Base-by-base conservation (phyloP, 257 asterid genomes). In the Nicotiana noctiflora region DNA sequence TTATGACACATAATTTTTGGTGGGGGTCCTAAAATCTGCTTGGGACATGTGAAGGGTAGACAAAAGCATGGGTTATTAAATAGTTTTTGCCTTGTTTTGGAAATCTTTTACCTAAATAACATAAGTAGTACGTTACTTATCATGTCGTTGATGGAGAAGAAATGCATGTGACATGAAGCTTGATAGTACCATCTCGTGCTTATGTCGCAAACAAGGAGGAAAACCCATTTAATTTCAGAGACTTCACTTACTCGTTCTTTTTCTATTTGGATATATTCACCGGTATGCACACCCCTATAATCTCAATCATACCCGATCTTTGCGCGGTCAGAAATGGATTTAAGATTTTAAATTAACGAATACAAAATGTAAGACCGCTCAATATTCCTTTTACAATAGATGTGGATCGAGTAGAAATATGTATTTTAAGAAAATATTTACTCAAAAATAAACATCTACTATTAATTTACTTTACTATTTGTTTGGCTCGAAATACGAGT, bases 131-230 rank as follows among this genome's bases (percentile, higher is more conserved):
- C 4, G 88, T 79, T 92, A 89, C 88, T 89, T 90, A 92, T 88
- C 90, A 11, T 64, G 64, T 25, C 31, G 77, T 79, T 83, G 86
- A 77, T 64, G 89, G 88, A 32, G 66, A 49, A 46, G 86, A 86
- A 75, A 84, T 80, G 85, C 96, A 92, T 86, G 96, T 92, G 96
- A 91, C 90, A 44, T 87, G 80, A 84, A 75, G 81, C 85, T 80
- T 76, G 86, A 84, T 84, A 84, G 87, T 37, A 81, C 88, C 85
- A 84, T 89, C 93, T 85, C 97, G 94, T 92, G 97, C 87, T 86
- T 84, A 82, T 92, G 97, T 92, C 87, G 82, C 90, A 87, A 89
- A 90, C 84, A 81, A 81, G 79, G 81, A 81, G 79, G 85, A 78
- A 81, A 23, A 10, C 6, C 37, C 25, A 77, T 84, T 83, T 51